phyloP scores from a whole-genome alignment of 1,284 basidiomycete genomes.

The Waitea zeae region DNA sequence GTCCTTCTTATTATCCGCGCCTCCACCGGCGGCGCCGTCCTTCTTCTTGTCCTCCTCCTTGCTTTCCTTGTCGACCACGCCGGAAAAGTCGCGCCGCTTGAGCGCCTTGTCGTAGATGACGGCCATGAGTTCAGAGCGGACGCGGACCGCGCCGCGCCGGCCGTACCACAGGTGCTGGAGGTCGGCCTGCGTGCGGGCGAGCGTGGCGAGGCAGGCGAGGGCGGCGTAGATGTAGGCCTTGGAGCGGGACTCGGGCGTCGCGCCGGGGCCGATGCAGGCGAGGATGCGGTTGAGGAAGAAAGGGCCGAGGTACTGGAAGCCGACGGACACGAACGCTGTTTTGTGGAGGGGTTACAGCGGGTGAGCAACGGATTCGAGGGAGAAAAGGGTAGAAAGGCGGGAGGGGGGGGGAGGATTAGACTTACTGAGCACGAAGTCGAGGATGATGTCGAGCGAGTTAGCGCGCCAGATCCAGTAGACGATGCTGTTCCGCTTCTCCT shows the following conservation, averaged over 20 bases:
- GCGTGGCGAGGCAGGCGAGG: not conserved
- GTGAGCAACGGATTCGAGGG: conserved; percentile 49
- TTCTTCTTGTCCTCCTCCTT: conserved; percentile 73
- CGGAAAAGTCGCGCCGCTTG: conserved; percentile 73
- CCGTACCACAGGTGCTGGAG: not conserved
- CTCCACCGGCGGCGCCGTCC: conserved; percentile 69
- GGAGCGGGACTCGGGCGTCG: not conserved
- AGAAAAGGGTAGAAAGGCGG: conserved; percentile 47
- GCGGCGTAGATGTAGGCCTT: not conserved
- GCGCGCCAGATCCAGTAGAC: conserved; percentile 44
- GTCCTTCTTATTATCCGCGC: conserved; percentile 16
- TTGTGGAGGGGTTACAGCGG: conserved; percentile 68
- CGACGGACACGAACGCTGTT: conserved; percentile 41
- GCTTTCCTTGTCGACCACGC: conserved; percentile 92
- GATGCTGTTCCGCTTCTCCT: conserved; percentile 26
- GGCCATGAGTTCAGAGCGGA: conserved; percentile 76
- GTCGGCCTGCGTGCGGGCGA: not conserved
- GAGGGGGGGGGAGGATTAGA: too few relatives aligned
- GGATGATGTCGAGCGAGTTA: conserved; percentile 54
- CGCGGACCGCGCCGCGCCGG: conserved; percentile 32
- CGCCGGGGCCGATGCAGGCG: conserved; percentile 17
- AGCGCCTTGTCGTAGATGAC: conserved; percentile 81
- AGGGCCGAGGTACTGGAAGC: conserved; percentile 52
- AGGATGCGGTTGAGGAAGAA: conserved; percentile 54
- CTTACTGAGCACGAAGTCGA: too few relatives aligned